Conservation (phyloP, 2,329 filamentous ascomycete species). For the Trichophyton schoenleinii region DNA sequence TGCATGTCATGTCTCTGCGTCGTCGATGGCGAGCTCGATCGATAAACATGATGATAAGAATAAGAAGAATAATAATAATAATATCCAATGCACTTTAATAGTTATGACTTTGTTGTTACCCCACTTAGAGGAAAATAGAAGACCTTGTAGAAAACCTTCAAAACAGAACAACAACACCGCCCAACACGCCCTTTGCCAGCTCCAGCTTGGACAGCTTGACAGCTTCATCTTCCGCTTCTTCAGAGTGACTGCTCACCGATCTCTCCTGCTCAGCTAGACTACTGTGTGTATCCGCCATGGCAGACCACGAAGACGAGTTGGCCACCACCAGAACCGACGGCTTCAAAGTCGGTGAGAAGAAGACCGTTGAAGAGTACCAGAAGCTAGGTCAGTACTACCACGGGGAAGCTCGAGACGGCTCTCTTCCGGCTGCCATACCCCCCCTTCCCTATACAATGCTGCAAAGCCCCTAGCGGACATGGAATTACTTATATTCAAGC, state of each 20-base stretch:
- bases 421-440: not conserved
- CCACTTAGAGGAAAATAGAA: not conserved
- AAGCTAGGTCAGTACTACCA: constrained; percentile 60
- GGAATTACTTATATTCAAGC: not conserved
- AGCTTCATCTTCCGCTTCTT: not conserved
- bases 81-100: no score
- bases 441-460: not conserved
- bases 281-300: constrained; percentile 40
- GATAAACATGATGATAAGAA: no score
- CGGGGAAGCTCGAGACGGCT: not conserved
- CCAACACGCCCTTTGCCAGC: not conserved
- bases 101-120: not conserved
- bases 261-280: not conserved
- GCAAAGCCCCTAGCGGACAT: not conserved
- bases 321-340: constrained; percentile 79
- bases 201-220: not conserved
- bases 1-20: no score
- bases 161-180: not conserved
- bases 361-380: constrained; percentile 88
- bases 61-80: no score
- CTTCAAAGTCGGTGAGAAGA: constrained; percentile 98
- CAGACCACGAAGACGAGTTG: constrained; percentile 66
- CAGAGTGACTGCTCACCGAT: not conserved
- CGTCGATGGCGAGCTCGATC: no score
- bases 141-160: not conserved